Evolutionary conservation across 768 basidiomycete genomes (phyloP).

Genomic region (Tubosaeta brunneosetosa): DNA sequence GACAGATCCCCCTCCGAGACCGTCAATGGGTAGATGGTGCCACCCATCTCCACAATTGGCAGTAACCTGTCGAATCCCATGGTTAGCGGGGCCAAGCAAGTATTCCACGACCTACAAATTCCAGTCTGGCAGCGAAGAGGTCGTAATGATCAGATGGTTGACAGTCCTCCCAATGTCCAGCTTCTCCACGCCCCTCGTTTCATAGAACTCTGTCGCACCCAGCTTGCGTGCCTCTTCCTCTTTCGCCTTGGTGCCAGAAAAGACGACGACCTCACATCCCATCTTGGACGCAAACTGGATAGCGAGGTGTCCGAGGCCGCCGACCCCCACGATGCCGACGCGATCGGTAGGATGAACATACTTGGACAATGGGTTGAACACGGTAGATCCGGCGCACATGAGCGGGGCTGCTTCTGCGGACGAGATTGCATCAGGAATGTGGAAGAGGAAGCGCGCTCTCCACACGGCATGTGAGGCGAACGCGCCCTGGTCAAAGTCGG

Average conservation of each 20-base stretch:
- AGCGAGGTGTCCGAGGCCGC: slow-evolving; percentile 37
- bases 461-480: slow-evolving; percentile 34
- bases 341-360: slow-evolving; percentile 29
- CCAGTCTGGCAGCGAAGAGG: slow-evolving; percentile 29
- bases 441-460: slow-evolving; percentile 33
- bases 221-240: slow-evolving; percentile 29
- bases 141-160: slow-evolving; percentile 31
- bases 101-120: slow-evolving; percentile 19
- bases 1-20: slow-evolving; percentile 19
- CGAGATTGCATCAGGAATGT: slow-evolving; percentile 28
- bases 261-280: slow-evolving; percentile 36
- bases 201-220: slow-evolving; percentile 35
- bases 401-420: slow-evolving; percentile 32
- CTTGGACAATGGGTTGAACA: slow-evolving; percentile 26
- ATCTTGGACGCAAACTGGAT: slow-evolving; percentile 38
- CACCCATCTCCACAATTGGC: slow-evolving; percentile 23
- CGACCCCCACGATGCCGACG: slow-evolving; percentile 33
- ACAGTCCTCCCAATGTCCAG: slow-evolving; percentile 27
- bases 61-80: slow-evolving; percentile 15
- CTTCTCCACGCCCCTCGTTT: slow-evolving; percentile 21
- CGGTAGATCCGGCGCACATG: slow-evolving; percentile 36
- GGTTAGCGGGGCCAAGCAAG: too few relatives aligned
- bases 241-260: slow-evolving; percentile 32
- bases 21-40: slow-evolving; percentile 25
- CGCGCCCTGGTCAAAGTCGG: slow-evolving; percentile 31